These are phyloP conservation scores for Podochytrium sp. DNA, from an alignment of 192 early-diverging fungal species.

Conservation along the genomic window DNA sequence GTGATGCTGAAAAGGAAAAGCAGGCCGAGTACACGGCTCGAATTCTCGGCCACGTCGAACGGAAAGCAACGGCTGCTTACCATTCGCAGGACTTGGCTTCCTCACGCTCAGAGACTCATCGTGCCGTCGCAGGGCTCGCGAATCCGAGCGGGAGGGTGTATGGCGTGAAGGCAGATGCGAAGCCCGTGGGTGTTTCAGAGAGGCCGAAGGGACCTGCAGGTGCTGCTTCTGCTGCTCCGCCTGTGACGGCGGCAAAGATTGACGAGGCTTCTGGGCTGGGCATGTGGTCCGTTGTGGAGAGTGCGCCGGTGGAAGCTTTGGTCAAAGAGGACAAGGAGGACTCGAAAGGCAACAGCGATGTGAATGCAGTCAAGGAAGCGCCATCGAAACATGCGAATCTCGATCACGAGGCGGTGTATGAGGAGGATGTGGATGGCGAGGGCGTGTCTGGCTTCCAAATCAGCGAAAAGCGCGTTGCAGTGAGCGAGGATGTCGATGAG, in stretches of 20 bases:
- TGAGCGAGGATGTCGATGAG: conserved; percentile 5
- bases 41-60: conserved; percentile 41
- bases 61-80: not conserved
- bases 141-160: too few relatives aligned
- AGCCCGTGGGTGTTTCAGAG: not conserved
- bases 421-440: conserved; percentile 25
- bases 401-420: conserved; percentile 7
- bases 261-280: conserved; percentile 5
- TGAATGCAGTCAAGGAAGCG: not conserved
- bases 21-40: conserved; percentile 59
- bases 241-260: not conserved
- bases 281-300: not conserved
- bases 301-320: not conserved
- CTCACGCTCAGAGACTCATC: not conserved
- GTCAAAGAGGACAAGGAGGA: not conserved
- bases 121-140: not conserved
- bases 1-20: conserved; percentile 59
- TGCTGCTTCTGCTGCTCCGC: not conserved
- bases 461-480: conserved; percentile 5
- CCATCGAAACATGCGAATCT: not conserved
- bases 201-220: not conserved
- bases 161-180: not conserved
- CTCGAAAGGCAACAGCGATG: not conserved
- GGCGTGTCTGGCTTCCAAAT: conserved; percentile 24
- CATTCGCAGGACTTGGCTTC: not conserved